Percentiles rank a stretch among this genome's conserved stretches.
phyloP scores from a whole-genome alignment of 495 filamentous ascomycete species.

The Cetradonia linearis region DNA sequence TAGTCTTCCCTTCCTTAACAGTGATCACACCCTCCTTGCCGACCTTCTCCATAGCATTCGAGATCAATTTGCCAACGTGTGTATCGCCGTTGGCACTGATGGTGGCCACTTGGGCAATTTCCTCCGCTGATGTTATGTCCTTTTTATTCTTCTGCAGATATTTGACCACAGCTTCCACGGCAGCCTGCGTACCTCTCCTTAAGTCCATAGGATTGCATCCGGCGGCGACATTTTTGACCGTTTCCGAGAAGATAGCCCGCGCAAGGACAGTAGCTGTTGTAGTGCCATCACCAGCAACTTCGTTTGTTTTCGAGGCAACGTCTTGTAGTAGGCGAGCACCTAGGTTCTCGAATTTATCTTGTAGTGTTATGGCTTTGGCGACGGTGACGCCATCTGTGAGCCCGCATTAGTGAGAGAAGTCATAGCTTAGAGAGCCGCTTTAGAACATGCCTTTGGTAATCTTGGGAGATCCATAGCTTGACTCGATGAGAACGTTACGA shows the following conservation, averaged over 20 bases:
- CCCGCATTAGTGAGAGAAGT: conserved; percentile 27
- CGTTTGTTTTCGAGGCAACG: conserved; percentile 98
- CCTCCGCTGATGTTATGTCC: conserved; percentile 91
- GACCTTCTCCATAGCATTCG: conserved; percentile 98
- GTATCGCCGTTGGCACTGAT: conserved; percentile 95
- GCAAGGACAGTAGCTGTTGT: conserved; percentile 95
- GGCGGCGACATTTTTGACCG: conserved; percentile 97
- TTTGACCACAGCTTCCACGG: conserved; percentile 86
- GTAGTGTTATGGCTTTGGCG: conserved; percentile 78
- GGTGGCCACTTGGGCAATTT: conserved; percentile 96
- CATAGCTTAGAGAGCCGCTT: not conserved
- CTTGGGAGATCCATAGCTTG: conserved; percentile 94
- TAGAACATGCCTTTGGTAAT: conserved; percentile 84
- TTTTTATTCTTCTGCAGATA: conserved; percentile 90
- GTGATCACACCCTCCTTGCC: conserved; percentile 99
- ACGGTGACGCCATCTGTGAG: conserved; percentile 82
- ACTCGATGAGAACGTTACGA: conserved; percentile 95
- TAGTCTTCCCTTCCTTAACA: conserved; percentile 98
- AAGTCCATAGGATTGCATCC: conserved; percentile 99
- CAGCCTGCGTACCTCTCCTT: conserved; percentile 89
- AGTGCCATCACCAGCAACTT: conserved; percentile 95
- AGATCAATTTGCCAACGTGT: conserved; percentile 91
- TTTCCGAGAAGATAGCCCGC: conserved; percentile 98
- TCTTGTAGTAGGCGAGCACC: conserved; percentile 94
- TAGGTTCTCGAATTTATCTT: conserved; percentile 99